phyloP scores from a whole-genome alignment of 2,329 filamentous ascomycete genomes.

The Botrytis elliptica region DNA sequence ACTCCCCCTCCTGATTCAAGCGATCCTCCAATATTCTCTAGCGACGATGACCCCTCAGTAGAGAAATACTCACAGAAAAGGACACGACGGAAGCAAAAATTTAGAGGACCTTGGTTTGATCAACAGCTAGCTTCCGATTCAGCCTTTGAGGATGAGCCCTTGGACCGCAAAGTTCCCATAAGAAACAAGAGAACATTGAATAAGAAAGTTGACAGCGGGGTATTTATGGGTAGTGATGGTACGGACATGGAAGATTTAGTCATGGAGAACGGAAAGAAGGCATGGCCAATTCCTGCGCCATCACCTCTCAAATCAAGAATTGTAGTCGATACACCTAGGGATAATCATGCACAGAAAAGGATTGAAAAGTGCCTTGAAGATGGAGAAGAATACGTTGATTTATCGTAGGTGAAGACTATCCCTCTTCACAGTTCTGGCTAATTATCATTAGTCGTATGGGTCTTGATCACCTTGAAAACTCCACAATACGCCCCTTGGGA shows the following conservation, averaged over 20 bases:
- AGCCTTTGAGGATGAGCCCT: constrained; percentile 23
- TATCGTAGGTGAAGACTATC: constrained; percentile 50
- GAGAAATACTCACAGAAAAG: constrained; percentile 59
- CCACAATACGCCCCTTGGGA: constrained; percentile 55
- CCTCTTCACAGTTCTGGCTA: constrained; percentile 20
- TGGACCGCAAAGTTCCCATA: constrained; percentile 17
- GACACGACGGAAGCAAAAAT: constrained; percentile 58
- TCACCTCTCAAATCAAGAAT: constrained; percentile 12
- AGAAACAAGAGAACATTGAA: constrained; percentile 52
- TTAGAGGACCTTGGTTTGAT: constrained; percentile 67
- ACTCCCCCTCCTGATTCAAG: constrained; percentile 53
- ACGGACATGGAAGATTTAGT: constrained; percentile 44
- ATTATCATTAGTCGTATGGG: constrained; percentile 28
- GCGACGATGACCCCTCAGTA: constrained; percentile 66
- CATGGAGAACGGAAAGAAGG: background rate
- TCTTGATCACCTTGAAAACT: constrained; percentile 54
- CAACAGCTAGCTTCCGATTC: constrained; percentile 48
- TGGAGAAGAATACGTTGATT: constrained; percentile 59
- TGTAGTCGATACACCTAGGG: background rate
- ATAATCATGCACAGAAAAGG: constrained; percentile 42
- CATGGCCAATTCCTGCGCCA: background rate
- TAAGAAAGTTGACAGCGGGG: constrained; percentile 65
- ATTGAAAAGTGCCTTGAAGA: constrained; percentile 57
- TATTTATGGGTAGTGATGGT: constrained; percentile 65
- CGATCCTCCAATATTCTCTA: constrained; percentile 69